Percentiles rank a stretch among this genome's conserved stretches.
Evolutionary conservation across 805 yeast genomes (phyloP).

Genomic region (Metschnikowia matae): DNA sequence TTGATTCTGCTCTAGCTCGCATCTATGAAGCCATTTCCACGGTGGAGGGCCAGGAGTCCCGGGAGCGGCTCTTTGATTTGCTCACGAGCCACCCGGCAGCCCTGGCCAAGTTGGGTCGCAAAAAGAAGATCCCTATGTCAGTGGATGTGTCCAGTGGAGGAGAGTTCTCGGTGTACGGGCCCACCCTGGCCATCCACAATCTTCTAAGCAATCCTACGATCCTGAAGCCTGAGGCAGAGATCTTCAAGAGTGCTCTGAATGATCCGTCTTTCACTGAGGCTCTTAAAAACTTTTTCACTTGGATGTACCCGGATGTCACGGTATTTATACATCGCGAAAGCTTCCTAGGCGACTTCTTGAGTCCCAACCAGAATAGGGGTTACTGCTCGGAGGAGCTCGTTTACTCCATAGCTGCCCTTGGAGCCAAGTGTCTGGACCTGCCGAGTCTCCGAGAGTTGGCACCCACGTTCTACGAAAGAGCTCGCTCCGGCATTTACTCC

Average conservation of each 20-base stretch:
- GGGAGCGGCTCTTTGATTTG: constrained; percentile 1
- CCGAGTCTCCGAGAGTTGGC: constrained; percentile 10
- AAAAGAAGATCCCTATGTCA: constrained; percentile 14
- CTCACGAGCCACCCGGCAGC: background rate
- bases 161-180: constrained; percentile 17
- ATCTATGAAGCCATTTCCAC: constrained; percentile 4
- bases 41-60: background rate
- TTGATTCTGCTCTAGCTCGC: constrained; percentile 9
- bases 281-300: constrained; percentile 14
- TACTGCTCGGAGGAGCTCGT: constrained; percentile 19
- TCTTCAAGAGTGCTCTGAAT: constrained; percentile 6
- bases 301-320: constrained; percentile 19
- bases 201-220: constrained; percentile 11
- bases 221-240: constrained; percentile 4
- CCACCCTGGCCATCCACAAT: constrained; percentile 17
- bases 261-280: constrained; percentile 11
- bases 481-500: constrained; percentile 13
- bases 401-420: constrained; percentile 19
- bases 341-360: constrained; percentile 16
- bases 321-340: constrained; percentile 19
- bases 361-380: constrained; percentile 5
- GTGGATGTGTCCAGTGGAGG: constrained; percentile 17
- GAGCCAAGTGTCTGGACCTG: constrained; percentile 15
- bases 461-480: constrained; percentile 13
- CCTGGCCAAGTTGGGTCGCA: background rate